A percentile compares a stretch with the other conserved stretches of the same genome.
Conservation (phyloP, 371 early-diverging fungal species). For the Circinella umbellata region DNA sequence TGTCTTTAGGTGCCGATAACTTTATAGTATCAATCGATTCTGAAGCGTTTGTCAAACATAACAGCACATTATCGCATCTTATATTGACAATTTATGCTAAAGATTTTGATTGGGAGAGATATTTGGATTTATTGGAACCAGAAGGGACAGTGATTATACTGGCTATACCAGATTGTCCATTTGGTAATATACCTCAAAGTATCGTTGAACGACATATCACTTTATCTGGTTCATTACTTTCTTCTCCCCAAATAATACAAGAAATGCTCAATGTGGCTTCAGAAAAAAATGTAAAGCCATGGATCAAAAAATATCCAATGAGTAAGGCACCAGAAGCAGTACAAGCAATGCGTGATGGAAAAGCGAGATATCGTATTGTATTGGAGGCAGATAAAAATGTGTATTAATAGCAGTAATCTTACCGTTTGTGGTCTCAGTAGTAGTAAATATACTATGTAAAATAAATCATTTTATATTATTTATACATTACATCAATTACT, state of each 20-base stretch:
- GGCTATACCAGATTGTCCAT: constrained; percentile 60
- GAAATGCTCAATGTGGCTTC: constrained; percentile 78
- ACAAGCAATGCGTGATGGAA: constrained; percentile 58
- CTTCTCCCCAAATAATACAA: constrained; percentile 52
- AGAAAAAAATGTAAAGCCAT: constrained; percentile 63
- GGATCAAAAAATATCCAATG: constrained; percentile 69
- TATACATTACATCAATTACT: too few relatives aligned
- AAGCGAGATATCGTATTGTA: constrained; percentile 71
- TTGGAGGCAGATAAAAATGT: constrained; percentile 21
- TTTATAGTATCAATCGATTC: constrained; percentile 27
- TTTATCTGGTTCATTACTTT: constrained; percentile 72
- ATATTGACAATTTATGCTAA: constrained; percentile 42
- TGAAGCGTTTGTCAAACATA: constrained; percentile 13
- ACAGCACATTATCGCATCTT: constrained; percentile 18
- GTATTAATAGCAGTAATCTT: too few relatives aligned
- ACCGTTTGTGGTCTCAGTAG: too few relatives aligned
- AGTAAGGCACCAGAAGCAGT: constrained; percentile 62
- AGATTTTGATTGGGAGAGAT: constrained; percentile 42
- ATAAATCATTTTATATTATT: too few relatives aligned
- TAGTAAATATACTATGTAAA: too few relatives aligned
- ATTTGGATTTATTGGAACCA: constrained; percentile 40
- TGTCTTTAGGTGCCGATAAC: constrained; percentile 37
- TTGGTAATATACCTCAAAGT: constrained; percentile 36
- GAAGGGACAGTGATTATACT: constrained; percentile 61
- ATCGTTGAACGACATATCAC: constrained; percentile 46